Percentiles rank a stretch among this genome's conserved stretches.
phyloP scores from a whole-genome alignment of 2,329 filamentous ascomycete species.

The Decorospora gaudefroyi region DNA sequence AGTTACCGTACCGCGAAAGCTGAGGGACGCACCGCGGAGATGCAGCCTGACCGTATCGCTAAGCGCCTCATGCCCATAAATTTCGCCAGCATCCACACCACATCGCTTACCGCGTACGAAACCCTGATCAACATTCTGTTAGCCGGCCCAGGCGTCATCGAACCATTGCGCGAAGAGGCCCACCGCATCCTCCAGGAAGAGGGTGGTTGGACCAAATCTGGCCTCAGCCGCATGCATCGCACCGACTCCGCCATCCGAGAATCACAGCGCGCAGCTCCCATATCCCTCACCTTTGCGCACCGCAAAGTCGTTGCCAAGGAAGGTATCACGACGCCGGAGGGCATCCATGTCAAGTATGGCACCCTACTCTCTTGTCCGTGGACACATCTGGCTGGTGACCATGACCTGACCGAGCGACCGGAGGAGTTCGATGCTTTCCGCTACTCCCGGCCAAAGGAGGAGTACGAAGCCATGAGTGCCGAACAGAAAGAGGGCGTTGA shows the following conservation, averaged over 20 bases:
- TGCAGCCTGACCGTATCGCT: slow-evolving; percentile 56
- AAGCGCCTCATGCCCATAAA: slow-evolving; percentile 60
- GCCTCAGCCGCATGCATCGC: slow-evolving; percentile 51
- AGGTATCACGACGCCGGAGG: slow-evolving; percentile 82
- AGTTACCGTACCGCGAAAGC: slow-evolving; percentile 57
- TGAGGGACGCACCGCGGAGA: slow-evolving; percentile 52
- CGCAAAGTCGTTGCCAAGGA: slow-evolving; percentile 64
- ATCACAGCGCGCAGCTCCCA: slow-evolving; percentile 57
- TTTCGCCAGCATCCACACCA: slow-evolving; percentile 65
- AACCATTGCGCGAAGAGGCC: slow-evolving; percentile 53
- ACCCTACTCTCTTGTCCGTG: slow-evolving; percentile 27
- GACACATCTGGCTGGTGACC: slow-evolving; percentile 24
- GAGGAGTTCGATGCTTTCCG: slow-evolving; percentile 33
- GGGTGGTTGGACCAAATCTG: slow-evolving; percentile 55
- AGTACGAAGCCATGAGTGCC: slow-evolving; percentile 23
- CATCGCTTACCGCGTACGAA: slow-evolving; percentile 57
- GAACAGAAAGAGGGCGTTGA: slow-evolving; percentile 27
- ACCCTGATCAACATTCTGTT: slow-evolving; percentile 35
- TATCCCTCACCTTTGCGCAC: slow-evolving; percentile 54
- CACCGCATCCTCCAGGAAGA: slow-evolving; percentile 41
- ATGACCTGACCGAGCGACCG: slow-evolving; percentile 19
- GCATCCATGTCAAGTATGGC: slow-evolving; percentile 22
- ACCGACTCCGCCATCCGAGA: slow-evolving; percentile 60
- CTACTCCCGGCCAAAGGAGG: slow-evolving; percentile 28
- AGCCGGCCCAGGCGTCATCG: slow-evolving; percentile 21